Percentiles rank a stretch among this genome's conserved stretches.
Conservation (phyloP, 495 filamentous ascomycete species). For the Penicillium cataractarum region DNA sequence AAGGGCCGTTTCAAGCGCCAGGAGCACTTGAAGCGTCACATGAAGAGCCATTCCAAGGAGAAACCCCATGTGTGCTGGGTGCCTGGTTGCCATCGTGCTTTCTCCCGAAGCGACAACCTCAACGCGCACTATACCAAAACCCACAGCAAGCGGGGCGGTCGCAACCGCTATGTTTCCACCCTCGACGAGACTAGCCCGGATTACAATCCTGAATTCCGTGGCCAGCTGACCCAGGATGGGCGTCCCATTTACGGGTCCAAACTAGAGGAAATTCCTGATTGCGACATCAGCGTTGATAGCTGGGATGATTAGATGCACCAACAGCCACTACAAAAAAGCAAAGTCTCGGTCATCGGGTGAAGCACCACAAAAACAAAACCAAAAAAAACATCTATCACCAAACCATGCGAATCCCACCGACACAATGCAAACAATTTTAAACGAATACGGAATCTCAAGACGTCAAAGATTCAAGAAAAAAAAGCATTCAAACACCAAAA, state of each 20-base stretch:
- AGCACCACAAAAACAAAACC: conserved; percentile 20
- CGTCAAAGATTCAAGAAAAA: not conserved
- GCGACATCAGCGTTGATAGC: conserved; percentile 40
- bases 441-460: conserved; percentile 6
- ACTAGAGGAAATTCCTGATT: conserved; percentile 43
- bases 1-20: conserved; percentile 60
- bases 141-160: conserved; percentile 53
- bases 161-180: conserved; percentile 52
- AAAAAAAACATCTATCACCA: conserved; percentile 12
- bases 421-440: conserved; percentile 1
- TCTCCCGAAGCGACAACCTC: conserved; percentile 53
- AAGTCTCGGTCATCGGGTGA: conserved; percentile 14
- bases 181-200: conserved; percentile 50
- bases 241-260: conserved; percentile 47
- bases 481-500: not conserved
- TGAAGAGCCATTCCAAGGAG: conserved; percentile 60
- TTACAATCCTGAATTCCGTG: conserved; percentile 51
- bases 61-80: conserved; percentile 56
- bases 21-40: conserved; percentile 69
- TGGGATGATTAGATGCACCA: conserved; percentile 35
- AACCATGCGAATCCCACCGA: conserved; percentile 10
- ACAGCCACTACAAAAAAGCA: conserved; percentile 5
- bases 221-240: conserved; percentile 47
- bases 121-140: conserved; percentile 55
- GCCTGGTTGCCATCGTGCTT: conserved; percentile 48